Base-by-base conservation (phyloP, 768 basidiomycete genomes). In the Xerocomellus amylosporus region DNA sequence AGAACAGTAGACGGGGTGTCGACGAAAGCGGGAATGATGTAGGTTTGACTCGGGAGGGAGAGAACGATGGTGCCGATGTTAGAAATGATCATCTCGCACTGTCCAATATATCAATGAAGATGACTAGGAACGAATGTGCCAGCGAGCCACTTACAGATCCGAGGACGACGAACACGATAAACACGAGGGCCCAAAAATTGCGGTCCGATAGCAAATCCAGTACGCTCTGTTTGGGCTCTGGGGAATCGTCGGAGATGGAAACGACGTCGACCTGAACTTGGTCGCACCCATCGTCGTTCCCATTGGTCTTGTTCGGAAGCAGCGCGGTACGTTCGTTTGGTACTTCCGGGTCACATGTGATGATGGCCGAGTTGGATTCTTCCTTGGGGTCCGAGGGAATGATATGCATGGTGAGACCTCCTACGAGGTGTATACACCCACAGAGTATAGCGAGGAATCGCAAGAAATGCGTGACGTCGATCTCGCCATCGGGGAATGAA, bases 81-180 rank as follows among this genome's bases (percentile, higher is more conserved):
- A 19, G 88, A 86, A 19, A 92, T 84, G 20, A 93, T 77, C 88
- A 90, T 91, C 68, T 91, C 89, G 43, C 79, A 81, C 87, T 89
- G 50, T 7, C 17, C 38, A 41, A 54, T 5, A 34, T 3, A 50
- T 51, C 40, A 46, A 49, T 42, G 19, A 46, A 28, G 24, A 42
- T 8, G 36, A 10, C 24, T 8, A 9, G 8, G 24, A 24, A 50
- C 38, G 42, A 15, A 41, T 7, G 20, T 30, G 10, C 19, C 7
- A n/a, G 20, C n/a, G 34, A 34, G 7, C 5, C 24, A 78, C 87
- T 72, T 63, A 90, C 89, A 19, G 84, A 77, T 24, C 89, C 90
- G n/a, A 88, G 73, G n/a, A 78, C 72, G 22, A 83, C 66, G 3
- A 81, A 61, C 39, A 79, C 73, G 49, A 83, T 71, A 8, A 83